These are phyloP conservation scores for Tylopilus sp. DNA, from an alignment of 768 basidiomycete species.

Conservation along the genomic window DNA sequence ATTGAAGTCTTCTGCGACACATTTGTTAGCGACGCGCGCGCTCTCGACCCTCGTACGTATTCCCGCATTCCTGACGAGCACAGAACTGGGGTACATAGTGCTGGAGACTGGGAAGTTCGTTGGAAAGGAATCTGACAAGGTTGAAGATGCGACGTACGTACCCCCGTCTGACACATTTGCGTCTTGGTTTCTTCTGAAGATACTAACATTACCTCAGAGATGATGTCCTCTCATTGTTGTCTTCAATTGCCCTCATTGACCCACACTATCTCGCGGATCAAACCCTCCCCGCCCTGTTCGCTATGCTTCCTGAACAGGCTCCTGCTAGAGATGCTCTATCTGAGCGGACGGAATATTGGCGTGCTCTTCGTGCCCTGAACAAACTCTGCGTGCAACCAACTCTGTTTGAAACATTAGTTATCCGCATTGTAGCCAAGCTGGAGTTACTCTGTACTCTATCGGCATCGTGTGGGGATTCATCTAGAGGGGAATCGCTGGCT, in stretches of 20 bases:
- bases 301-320: conserved; percentile 63
- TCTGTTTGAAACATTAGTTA: conserved; percentile 82
- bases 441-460: conserved; percentile 56
- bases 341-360: conserved; percentile 65
- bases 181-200: not conserved
- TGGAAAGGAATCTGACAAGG: conserved; percentile 42
- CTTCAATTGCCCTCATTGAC: conserved; percentile 52
- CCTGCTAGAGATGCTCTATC: conserved; percentile 50
- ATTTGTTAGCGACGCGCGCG: conserved; percentile 60
- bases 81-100: conserved; percentile 79
- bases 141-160: conserved; percentile 50
- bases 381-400: conserved; percentile 68
- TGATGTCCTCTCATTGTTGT: conserved; percentile 59
- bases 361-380: conserved; percentile 63
- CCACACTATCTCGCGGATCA: conserved; percentile 66
- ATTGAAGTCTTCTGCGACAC: conserved; percentile 47
- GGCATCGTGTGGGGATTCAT: conserved; percentile 1
- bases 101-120: conserved; percentile 72
- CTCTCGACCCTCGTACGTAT: conserved; percentile 67
- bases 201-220: conserved; percentile 39
- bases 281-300: conserved; percentile 80
- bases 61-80: conserved; percentile 55
- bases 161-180: not conserved
- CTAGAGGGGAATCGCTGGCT: not conserved
- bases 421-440: conserved; percentile 74